Conservation (phyloP, 2,329 filamentous ascomycete species). For the Verticillium albo-atrum region DNA sequence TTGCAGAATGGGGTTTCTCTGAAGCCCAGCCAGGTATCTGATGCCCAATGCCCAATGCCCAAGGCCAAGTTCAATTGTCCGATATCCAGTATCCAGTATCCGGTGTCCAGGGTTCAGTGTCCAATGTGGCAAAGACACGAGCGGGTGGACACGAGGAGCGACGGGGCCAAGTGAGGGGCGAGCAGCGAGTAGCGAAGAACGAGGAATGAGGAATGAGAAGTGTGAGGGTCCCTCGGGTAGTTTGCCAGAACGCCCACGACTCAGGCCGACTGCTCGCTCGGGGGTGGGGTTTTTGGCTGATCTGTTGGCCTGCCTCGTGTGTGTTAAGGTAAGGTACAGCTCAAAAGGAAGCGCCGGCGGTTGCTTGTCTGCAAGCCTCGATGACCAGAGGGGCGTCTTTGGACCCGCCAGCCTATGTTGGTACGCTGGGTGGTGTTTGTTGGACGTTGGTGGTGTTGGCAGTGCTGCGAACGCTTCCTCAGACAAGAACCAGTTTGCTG, state of each 20-base stretch:
- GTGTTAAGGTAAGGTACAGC: background rate
- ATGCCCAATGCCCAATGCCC: background rate
- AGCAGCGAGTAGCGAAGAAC: too few relatives aligned
- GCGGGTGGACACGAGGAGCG: background rate
- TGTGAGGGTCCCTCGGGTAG: background rate
- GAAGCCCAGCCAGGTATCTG: background rate
- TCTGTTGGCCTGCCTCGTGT: background rate
- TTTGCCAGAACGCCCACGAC: background rate
- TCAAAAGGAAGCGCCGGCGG: background rate
- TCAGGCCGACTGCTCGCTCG: background rate
- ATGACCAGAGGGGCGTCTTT: background rate
- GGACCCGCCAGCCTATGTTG: background rate
- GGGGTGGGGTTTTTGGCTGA: background rate
- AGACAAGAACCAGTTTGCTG: background rate
- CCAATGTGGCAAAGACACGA: background rate
- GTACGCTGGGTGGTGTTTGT: background rate
- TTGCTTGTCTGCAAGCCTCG: background rate
- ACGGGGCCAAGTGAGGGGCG: background rate
- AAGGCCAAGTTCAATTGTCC: too few relatives aligned
- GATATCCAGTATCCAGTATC: too few relatives aligned
- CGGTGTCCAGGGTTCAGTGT: too few relatives aligned
- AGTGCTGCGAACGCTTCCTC: background rate
- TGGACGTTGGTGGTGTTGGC: background rate
- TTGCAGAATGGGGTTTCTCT: background rate
- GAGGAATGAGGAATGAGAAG: background rate